Percentiles rank a stretch among this genome's conserved stretches.
These are phyloP conservation scores for Phascolomyces articulosus DNA, from an alignment of 371 early-diverging fungal genomes.

Conservation along the genomic window DNA sequence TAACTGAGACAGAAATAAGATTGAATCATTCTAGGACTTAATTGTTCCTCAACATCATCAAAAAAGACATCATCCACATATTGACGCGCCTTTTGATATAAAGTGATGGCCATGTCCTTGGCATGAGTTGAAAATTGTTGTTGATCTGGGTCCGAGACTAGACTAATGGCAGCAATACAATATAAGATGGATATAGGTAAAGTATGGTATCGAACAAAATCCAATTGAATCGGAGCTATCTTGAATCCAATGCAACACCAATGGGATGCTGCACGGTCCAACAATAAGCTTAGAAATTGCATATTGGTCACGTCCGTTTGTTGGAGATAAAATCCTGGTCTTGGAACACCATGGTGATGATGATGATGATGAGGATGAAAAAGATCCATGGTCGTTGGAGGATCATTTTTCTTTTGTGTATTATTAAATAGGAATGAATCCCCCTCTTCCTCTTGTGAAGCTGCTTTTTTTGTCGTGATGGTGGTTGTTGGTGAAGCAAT, in stretches of 20 bases:
- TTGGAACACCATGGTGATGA: no score
- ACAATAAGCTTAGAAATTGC: constrained; percentile 3
- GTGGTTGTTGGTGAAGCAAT: no score
- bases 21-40: constrained; percentile 11
- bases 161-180: constrained; percentile 20
- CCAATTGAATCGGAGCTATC: constrained; percentile 17
- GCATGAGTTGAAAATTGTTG: constrained; percentile 1
- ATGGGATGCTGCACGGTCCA: constrained; percentile 13
- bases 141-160: constrained; percentile 13
- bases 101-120: constrained; percentile 15
- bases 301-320: background rate
- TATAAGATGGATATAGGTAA: constrained; percentile 13
- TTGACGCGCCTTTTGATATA: constrained; percentile 14
- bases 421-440: no score
- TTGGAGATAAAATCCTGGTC: no score
- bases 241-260: constrained; percentile 33
- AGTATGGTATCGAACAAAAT: constrained; percentile 10
- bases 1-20: constrained; percentile 24
- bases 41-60: constrained; percentile 2
- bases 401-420: no score
- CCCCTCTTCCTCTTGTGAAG: no score
- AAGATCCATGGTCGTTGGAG: no score
- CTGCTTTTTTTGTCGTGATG: no score
- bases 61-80: constrained; percentile 15
- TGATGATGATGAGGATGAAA: no score